A percentile compares a stretch with the other conserved stretches of the same genome.
Conservation (phyloP, 805 yeast species). For the Dipodascopsis uninucleata region DNA sequence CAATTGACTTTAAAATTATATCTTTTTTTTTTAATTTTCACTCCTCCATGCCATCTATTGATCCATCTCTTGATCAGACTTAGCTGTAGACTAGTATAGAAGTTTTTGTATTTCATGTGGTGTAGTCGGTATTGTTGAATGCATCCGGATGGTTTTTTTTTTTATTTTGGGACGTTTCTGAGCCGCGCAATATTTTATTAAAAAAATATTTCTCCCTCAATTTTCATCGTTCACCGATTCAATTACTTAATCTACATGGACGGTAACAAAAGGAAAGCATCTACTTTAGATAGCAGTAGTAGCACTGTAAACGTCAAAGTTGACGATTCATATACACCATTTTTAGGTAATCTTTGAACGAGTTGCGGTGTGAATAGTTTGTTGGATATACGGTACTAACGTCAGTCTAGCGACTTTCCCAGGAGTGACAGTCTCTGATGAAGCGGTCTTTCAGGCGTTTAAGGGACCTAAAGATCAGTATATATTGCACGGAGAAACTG, state of each 20-base stretch:
- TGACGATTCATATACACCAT: slow-evolving; percentile 13
- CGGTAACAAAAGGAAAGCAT: background rate
- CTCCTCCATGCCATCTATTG: no score
- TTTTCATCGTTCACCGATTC: background rate
- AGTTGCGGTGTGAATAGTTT: background rate
- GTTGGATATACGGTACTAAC: background rate
- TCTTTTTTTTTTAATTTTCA: no score
- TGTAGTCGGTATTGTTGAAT: background rate
- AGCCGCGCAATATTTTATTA: background rate
- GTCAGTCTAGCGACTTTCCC: slow-evolving; percentile 49
- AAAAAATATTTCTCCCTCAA: background rate
- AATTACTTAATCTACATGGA: background rate
- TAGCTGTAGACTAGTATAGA: no score
- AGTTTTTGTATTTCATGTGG: no score
- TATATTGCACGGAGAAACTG: slow-evolving; percentile 74
- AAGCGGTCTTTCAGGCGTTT: slow-evolving; percentile 61
- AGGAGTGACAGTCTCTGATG: slow-evolving; percentile 61
- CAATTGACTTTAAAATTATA: no score
- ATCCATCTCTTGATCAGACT: no score
- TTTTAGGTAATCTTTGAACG: slow-evolving; percentile 9
- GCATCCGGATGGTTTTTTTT: background rate
- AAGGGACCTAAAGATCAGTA: slow-evolving; percentile 42
- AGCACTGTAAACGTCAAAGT: slow-evolving; percentile 6
- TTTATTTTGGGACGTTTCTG: background rate
- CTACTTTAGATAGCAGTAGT: slow-evolving; percentile 1